Base-by-base conservation (phyloP, 2,329 filamentous ascomycete genomes). In the Aspergillus sp. region DNA sequence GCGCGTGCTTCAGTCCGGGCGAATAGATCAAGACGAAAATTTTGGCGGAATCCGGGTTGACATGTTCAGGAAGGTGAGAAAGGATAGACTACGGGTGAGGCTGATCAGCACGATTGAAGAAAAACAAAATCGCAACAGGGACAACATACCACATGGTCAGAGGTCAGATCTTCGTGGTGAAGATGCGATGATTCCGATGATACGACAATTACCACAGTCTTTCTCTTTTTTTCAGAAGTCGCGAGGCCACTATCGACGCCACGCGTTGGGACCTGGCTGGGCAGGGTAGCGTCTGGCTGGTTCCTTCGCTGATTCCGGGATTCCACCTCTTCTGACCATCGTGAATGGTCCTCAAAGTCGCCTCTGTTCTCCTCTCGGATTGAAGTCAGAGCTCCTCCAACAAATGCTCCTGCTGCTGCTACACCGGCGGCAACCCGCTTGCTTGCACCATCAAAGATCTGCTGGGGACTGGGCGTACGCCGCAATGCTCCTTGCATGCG, bases 1-100 rank as follows among this genome's bases (percentile, higher is more conserved):
- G 62, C 39, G 69, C 80, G 52, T 91, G 88, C 75, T 91, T 91
- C 54, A 96, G 78, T 52, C 85, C 83, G 1, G 93, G 93, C 3
- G 91, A 87, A 75, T 96, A 96, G 70, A 98, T 93, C 64, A 98
- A 82, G 57, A 98, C 84, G 68, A 96, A 96, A 23, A 97, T 82
- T 70, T 90, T 90, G 63, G 88, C 86, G 61, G 82, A 86, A 47
- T 86, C 84, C 62, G 88, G 85, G 72, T 96, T 87, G 64, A 88
- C 87, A 59, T 89, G 85, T 62, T 87, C 85, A 39, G 92, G 91
- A 50, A 98, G 90, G 73, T 96, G 90, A 44, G 93, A 96, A 56
- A 98, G 83, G 64, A 98, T 90, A 27, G 90, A 91, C 90, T 93
- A 59, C 43, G 19, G 14, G 41, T 6, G 11, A 37, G 21, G 12